Conservation (phyloP, 371 early-diverging fungal genomes). For the Zopfochytrium polystomum region DNA sequence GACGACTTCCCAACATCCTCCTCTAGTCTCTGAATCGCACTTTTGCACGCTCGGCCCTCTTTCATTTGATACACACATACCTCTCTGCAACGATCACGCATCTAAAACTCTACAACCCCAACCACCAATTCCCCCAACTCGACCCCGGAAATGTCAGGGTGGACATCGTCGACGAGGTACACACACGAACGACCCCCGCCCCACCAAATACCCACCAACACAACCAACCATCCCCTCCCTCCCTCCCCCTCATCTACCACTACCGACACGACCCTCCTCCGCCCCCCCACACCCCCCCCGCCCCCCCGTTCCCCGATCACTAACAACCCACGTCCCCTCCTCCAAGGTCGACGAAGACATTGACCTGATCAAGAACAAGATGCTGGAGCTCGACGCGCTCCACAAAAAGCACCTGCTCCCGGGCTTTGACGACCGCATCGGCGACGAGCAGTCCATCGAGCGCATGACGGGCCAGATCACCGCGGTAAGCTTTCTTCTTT, state of each 20-base stretch:
- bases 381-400: conserved; percentile 75
- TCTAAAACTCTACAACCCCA: conserved; percentile 11
- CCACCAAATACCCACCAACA: background rate
- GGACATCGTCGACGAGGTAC: conserved; percentile 81
- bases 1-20: too few species aligned
- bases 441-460: conserved; percentile 83
- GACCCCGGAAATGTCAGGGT: conserved; percentile 57
- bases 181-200: background rate
- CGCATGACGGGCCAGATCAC: conserved; percentile 78
- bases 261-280: too few species aligned
- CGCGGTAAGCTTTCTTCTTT: conserved; percentile 47
- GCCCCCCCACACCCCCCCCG: too few species aligned
- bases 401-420: conserved; percentile 89
- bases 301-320: too few species aligned
- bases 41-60: background rate
- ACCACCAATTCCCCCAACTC: conserved; percentile 9
- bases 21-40: background rate
- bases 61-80: background rate
- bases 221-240: background rate
- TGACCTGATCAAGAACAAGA: conserved; percentile 55
- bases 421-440: conserved; percentile 86
- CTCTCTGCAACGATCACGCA: background rate
- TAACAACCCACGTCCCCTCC: background rate
- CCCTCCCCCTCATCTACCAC: too few species aligned
- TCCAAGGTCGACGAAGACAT: conserved; percentile 44